Evolutionary conservation across 2,329 filamentous ascomycete species (phyloP).

Genomic region (Fusarium mundagurra): DNA sequence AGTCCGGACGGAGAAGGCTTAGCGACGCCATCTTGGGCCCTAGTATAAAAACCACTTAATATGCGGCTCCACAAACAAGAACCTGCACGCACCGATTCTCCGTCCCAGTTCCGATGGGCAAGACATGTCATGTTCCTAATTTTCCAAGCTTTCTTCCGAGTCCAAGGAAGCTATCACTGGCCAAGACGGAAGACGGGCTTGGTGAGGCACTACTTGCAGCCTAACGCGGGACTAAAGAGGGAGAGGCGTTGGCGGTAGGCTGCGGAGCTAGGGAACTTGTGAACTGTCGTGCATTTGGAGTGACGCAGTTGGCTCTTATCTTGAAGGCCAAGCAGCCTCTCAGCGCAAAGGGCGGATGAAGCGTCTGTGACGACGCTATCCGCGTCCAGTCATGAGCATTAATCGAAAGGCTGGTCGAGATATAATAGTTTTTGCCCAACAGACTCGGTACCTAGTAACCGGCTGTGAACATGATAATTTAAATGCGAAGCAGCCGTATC

Average conservation of each 20-base stretch:
- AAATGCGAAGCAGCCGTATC: background rate
- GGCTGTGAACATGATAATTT: background rate
- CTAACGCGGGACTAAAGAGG: conserved; percentile 27
- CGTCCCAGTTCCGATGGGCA: conserved; percentile 10
- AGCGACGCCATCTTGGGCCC: background rate
- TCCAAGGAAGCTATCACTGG: conserved; percentile 17
- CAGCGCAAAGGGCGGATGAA: background rate
- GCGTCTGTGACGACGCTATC: conserved; percentile 4
- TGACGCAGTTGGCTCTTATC: conserved; percentile 15
- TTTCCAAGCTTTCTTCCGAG: conserved; percentile 10
- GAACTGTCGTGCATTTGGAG: conserved; percentile 21
- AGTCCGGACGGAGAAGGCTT: background rate
- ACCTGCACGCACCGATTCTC: conserved; percentile 17
- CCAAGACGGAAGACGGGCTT: conserved; percentile 15
- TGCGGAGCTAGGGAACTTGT: conserved; percentile 13
- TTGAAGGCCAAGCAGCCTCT: background rate
- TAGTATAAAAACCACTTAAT: background rate
- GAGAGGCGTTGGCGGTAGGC: conserved; percentile 26
- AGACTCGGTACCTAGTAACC: background rate
- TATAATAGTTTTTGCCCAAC: background rate
- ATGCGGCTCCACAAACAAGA: conserved; percentile 3
- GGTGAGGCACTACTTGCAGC: background rate
- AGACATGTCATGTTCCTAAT: conserved; percentile 10
- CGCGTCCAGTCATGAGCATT: background rate
- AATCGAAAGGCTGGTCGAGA: background rate